These are phyloP conservation scores for Mycena amicta DNA, from an alignment of 768 basidiomycete species.

Conservation along the genomic window DNA sequence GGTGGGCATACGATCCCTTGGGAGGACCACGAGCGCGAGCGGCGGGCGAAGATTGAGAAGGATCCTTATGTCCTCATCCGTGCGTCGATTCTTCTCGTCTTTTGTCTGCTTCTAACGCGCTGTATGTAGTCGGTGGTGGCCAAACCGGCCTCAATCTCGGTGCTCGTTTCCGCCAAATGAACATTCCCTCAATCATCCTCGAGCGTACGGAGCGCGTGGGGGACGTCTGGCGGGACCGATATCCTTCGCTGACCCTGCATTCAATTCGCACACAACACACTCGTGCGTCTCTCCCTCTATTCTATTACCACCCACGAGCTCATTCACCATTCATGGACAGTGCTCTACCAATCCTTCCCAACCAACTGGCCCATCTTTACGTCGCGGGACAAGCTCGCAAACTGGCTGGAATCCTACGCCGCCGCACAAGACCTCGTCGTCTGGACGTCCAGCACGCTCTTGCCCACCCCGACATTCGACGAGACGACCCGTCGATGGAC, in stretches of 20 bases:
- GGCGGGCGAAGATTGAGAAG: constrained; percentile 38
- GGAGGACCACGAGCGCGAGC: constrained; percentile 35
- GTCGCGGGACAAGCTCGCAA: constrained; percentile 44
- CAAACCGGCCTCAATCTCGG: constrained; percentile 47
- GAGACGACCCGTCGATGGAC: constrained; percentile 33
- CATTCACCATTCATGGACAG: too few species aligned
- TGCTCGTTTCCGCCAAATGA: constrained; percentile 45
- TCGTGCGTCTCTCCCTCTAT: constrained; percentile 15
- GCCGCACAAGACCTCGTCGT: constrained; percentile 43
- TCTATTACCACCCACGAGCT: constrained; percentile 10
- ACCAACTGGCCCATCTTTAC: constrained; percentile 43
- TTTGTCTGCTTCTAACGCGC: background rate
- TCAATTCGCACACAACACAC: constrained; percentile 28
- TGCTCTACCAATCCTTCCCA: constrained; percentile 43
- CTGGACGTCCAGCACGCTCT: constrained; percentile 40
- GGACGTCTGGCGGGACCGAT: constrained; percentile 46
- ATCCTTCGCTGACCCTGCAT: constrained; percentile 45
- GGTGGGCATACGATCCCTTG: constrained; percentile 39
- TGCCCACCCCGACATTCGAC: constrained; percentile 38
- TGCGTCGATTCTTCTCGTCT: constrained; percentile 26
- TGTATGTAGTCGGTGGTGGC: constrained; percentile 42
- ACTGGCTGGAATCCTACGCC: constrained; percentile 48
- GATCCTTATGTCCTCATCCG: constrained; percentile 43
- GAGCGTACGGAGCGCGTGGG: constrained; percentile 39
- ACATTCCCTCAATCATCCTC: constrained; percentile 40